These are phyloP conservation scores for Penicillium odoratum DNA, from an alignment of 495 filamentous ascomycete species.

Conservation along the genomic window DNA sequence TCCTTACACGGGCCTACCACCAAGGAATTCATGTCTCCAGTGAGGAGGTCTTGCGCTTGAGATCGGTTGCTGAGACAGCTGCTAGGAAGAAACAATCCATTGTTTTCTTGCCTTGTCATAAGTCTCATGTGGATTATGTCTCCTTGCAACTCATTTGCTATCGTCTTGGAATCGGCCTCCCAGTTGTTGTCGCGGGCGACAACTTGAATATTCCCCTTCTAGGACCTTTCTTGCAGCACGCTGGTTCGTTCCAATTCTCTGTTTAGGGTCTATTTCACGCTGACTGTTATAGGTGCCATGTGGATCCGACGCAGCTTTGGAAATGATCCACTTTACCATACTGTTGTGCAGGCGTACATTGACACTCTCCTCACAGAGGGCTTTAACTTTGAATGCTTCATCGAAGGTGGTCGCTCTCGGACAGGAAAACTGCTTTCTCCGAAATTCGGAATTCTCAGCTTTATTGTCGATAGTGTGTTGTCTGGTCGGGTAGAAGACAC, in stretches of 20 bases:
- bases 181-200: slow-evolving; percentile 93
- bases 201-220: slow-evolving; percentile 93
- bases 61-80: slow-evolving; percentile 78
- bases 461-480: slow-evolving; percentile 84
- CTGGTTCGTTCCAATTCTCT: slow-evolving; percentile 50
- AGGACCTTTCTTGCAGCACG: slow-evolving; percentile 88
- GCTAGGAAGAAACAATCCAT: slow-evolving; percentile 88
- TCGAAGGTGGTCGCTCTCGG: slow-evolving; percentile 88
- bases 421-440: slow-evolving; percentile 92
- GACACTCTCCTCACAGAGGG: slow-evolving; percentile 88
- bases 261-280: not conserved
- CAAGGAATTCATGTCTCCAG: slow-evolving; percentile 95
- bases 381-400: slow-evolving; percentile 95
- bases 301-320: slow-evolving; percentile 93
- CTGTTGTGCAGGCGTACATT: slow-evolving; percentile 92
- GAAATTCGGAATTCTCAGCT: slow-evolving; percentile 94
- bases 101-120: slow-evolving; percentile 92
- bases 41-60: slow-evolving; percentile 82
- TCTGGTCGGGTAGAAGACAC: slow-evolving; percentile 88
- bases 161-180: slow-evolving; percentile 81
- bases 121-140: slow-evolving; percentile 95
- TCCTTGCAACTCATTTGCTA: slow-evolving; percentile 93
- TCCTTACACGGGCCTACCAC: slow-evolving; percentile 90
- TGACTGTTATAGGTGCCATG: slow-evolving; percentile 70
- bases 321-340: slow-evolving; percentile 85